phyloP scores from a whole-genome alignment of 108 stramenopile genomes.

The Stephanodiscus minutulus region DNA sequence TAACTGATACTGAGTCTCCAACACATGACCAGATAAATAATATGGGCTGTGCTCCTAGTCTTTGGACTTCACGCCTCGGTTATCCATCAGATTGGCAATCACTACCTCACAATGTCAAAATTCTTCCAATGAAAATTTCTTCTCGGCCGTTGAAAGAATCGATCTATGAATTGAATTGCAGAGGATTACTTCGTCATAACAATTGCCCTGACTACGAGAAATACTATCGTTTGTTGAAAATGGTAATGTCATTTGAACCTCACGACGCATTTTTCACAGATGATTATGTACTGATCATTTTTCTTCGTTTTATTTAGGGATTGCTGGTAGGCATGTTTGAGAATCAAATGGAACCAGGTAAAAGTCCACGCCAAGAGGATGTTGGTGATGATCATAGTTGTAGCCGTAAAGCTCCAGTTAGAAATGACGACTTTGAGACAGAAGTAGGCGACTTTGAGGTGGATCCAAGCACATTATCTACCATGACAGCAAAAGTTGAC shows the following conservation, averaged over 20 bases:
- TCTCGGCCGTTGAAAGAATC: too few relatives aligned
- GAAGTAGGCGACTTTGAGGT: background rate
- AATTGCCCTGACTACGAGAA: conserved; percentile 70
- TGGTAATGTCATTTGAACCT: conserved; percentile 20
- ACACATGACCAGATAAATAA: background rate
- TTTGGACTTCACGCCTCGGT: background rate
- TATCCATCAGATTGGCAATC: conserved; percentile 10
- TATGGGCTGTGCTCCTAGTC: background rate
- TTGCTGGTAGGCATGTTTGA: conserved; percentile 62
- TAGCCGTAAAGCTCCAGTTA: background rate
- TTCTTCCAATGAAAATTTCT: too few relatives aligned
- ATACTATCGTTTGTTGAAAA: conserved; percentile 72
- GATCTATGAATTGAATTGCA: too few relatives aligned
- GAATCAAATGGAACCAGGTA: conserved; percentile 62
- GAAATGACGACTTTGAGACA: too few relatives aligned
- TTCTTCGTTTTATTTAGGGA: conserved; percentile 21
- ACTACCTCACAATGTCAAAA: background rate
- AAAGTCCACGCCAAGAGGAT: conserved; percentile 54
- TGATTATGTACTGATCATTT: background rate
- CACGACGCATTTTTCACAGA: background rate
- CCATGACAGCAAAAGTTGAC: too few relatives aligned
- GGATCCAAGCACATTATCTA: background rate
- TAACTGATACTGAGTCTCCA: background rate
- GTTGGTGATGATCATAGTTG: conserved; percentile 19
- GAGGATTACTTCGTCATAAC: conserved; percentile 18